Evolutionary conservation across 768 basidiomycete species (phyloP).

Genomic region (Lentinula edodes): DNA sequence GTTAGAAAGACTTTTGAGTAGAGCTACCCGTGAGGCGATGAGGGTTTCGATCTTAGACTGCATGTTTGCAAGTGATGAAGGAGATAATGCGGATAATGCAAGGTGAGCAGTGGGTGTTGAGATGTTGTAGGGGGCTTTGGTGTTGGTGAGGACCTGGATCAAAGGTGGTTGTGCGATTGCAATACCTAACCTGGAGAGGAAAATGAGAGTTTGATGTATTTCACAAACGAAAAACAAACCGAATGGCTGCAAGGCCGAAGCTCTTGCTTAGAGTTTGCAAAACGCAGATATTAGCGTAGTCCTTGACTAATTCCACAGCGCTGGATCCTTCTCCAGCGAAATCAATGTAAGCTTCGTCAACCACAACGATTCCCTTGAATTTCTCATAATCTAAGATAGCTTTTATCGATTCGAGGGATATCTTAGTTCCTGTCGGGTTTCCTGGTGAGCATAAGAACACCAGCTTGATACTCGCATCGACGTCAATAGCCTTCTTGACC

Average conservation of each 20-base stretch:
- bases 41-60: constrained; percentile 57
- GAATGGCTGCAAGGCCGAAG: constrained; percentile 92
- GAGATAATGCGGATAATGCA: constrained; percentile 72
- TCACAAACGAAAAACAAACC: constrained; percentile 44
- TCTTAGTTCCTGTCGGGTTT: constrained; percentile 89
- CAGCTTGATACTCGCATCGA: constrained; percentile 79
- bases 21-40: constrained; percentile 45
- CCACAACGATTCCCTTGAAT: constrained; percentile 88
- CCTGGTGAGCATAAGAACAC: constrained; percentile 96
- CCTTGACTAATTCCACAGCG: constrained; percentile 64
- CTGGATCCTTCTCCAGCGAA: constrained; percentile 63
- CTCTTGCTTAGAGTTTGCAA: constrained; percentile 96
- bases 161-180: constrained; percentile 86
- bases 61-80: constrained; percentile 58
- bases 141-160: constrained; percentile 87
- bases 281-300: constrained; percentile 89
- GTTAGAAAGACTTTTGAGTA: constrained; percentile 45
- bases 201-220: not conserved
- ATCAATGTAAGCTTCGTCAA: constrained; percentile 98
- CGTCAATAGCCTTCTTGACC: constrained; percentile 66
- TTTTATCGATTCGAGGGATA: constrained; percentile 66
- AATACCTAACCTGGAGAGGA: constrained; percentile 65
- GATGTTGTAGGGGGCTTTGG: constrained; percentile 97
- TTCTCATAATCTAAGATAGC: constrained; percentile 68
- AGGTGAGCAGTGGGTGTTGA: constrained; percentile 85